These are phyloP conservation scores for Dichotomopilus funicola DNA, from an alignment of 2,329 filamentous ascomycete species.

Conservation along the genomic window DNA sequence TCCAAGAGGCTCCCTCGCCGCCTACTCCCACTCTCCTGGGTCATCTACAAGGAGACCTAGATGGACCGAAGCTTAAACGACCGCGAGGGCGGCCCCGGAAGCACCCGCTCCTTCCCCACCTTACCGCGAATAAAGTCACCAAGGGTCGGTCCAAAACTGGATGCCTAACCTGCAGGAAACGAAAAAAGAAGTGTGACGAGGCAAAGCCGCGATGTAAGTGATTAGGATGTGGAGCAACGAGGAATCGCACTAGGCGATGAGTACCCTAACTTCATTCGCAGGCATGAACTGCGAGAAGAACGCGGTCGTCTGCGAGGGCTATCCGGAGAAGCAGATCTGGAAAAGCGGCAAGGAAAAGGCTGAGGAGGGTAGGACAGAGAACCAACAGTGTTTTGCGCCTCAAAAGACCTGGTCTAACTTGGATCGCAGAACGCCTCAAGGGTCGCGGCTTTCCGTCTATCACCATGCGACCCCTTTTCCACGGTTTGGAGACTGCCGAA, in stretches of 20 bases:
- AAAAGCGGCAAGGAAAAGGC: slow-evolving; percentile 73
- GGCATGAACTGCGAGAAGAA: slow-evolving; percentile 90
- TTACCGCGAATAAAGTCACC: slow-evolving; percentile 59
- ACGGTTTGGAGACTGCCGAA: slow-evolving; percentile 71
- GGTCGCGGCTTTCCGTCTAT: slow-evolving; percentile 46
- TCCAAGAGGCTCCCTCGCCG: slow-evolving; percentile 40
- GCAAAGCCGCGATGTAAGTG: slow-evolving; percentile 58
- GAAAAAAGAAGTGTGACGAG: slow-evolving; percentile 69
- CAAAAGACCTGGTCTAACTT: slow-evolving; percentile 10
- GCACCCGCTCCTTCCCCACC: slow-evolving; percentile 58
- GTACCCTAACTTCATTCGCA: slow-evolving; percentile 29
- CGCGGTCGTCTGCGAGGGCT: slow-evolving; percentile 84
- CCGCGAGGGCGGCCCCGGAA: slow-evolving; percentile 78
- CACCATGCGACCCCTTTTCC: slow-evolving; percentile 61
- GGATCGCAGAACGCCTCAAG: slow-evolving; percentile 38
- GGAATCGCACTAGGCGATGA: background rate
- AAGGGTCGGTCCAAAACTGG: slow-evolving; percentile 70
- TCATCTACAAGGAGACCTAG: slow-evolving; percentile 15
- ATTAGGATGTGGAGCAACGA: background rate
- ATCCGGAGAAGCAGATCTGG: slow-evolving; percentile 81
- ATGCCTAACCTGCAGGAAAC: slow-evolving; percentile 59
- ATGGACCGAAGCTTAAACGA: slow-evolving; percentile 47
- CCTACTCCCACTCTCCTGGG: slow-evolving; percentile 21
- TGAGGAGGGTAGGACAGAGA: slow-evolving; percentile 51
- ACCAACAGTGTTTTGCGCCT: background rate